Base-by-base conservation (phyloP, 305 asterid genomes). In the Fraxinus dipetala region DNA sequence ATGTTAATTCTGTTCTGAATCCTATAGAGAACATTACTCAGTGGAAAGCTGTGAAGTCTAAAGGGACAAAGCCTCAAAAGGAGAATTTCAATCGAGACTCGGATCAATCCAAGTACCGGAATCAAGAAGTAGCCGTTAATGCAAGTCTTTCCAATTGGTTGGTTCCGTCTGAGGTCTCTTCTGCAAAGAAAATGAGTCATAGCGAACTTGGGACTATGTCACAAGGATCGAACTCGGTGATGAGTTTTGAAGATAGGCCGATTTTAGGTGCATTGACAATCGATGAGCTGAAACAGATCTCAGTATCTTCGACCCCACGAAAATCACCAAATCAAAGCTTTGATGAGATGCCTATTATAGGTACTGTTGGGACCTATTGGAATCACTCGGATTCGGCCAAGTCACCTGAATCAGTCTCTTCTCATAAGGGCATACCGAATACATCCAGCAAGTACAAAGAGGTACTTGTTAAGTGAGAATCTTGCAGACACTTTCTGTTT, bases 141-240 rank as follows among this genome's bases (percentile, higher is more conserved):
- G 88, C 97, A 32, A 96, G 99, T 82, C 95, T 96, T 80, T 96
- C 99, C 6, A 94, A 85, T 83, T 96, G 99, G 99, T 81, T 96
- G 88, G 85, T 28, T 87, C 86, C 94, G 24, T 87, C 93, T 14
- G 90, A 91, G 78, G 80, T 85, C 72, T 72, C 87, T 35, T 65
- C 88, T 6, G 70, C 89, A 86, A 89, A 83, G 88, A 88, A 87
- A 70, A 56, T 84, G 35, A 80, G 81, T 80, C 75, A 76, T n/a
- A 78, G 86, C 78, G 89, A 89, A 75, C 84, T 76, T 7, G 93
- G 91, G 79, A 81, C 86, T 22, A 20, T 40, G 73, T 91, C 95
- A 63, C 90, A 84, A 78, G 89, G 94, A 63, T 80, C 90, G 61
- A 86, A 75, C 69, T 85, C 94, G 40, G 82, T 65, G 3, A 86